Evolutionary conservation across 306 rosid genomes (phyloP), one percentile per base, ranked within the genome.

Genomic region (Betula pendula): DNA sequence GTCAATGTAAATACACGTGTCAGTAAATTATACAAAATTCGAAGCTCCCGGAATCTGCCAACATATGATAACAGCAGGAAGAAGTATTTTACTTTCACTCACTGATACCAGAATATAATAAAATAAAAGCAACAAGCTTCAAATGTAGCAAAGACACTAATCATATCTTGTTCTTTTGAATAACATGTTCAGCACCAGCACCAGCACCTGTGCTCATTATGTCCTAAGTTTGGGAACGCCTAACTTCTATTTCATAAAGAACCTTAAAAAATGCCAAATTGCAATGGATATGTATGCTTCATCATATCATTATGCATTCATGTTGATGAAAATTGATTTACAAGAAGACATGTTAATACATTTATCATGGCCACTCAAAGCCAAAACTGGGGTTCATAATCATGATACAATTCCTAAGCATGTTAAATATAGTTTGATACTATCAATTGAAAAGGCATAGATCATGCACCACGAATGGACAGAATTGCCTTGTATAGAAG

Each of bases 401-500:
- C 48, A 19, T n/a, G 17, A 65, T 8, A 38, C 29, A 35, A 38
- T 65, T 40, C 8, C 19, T 11, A 35, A 38, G 44, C 16, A 66
- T 33, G n/a, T 35, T 38, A 27, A 66, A 13, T 11, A 45, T 44
- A 45, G 49, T 29, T 35, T 38, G 42, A 38, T 6, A 38, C 42
- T 38, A 38, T 38, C 42, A 38, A 38, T 38, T 38, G 42, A 6
- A 38, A 38, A 38, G 42, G 42, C 42, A 38, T 38, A 38, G 6
- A 38, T 5, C 42, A 38, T 38, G 42, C 42, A 38, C 42, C 42
- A 5, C 6, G 42, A 38, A 38, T 6, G 42, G 42, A 38, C 42
- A 38, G 6, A 66, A 66, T 17, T 66, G 38, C 19, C 63, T 58
- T 11, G 11, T 22, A 40, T 31, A 81, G 56, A 82, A 83, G 40